Evolutionary conservation across 2,329 filamentous ascomycete genomes (phyloP), one percentile per base, ranked within the genome.

Genomic region (Sporothrix luriei): DNA sequence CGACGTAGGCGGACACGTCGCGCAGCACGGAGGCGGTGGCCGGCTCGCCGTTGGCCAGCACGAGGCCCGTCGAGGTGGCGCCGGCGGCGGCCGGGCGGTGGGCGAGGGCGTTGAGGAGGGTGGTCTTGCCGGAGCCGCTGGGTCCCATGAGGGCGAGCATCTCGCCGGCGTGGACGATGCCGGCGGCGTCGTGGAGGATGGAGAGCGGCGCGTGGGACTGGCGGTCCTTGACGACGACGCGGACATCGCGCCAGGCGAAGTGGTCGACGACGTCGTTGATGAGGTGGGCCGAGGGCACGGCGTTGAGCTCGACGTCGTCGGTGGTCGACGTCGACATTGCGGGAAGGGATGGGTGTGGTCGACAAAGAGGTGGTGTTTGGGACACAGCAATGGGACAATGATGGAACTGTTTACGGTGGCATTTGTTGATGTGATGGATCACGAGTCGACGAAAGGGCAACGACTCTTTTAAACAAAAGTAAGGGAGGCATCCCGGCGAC

Each of bases 101-200:
- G 7, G 93, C 92, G 16, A 96, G 87, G 5, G 91, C 87, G 77
- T 96, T 94, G 48, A 97, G 84, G 0, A 97, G 84, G 0, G 92
- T 96, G 0, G 93, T 95, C 78, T 97, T 97, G 66, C 93, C 93
- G 70, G 87, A 85, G 4, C 86, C 86, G 43, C 82, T 85, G 10
- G 92, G 92, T 29, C 93, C 93, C 91, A 96, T 94, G 59, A 96
- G 79, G 51, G 92, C 93, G 71, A 92, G 84, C 54, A 94, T 81
- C 75, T 93, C 89, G 40, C 91, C 88, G 43, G 89, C 88, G 77
- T 88, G 80, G 57, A 91, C 86, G 66, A 87, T 79, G 13, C 91
- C 91, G 75, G 84, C 84, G 62, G 90, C 84, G 73, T 86, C 81
- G 43, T 85, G 83, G 4, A 94, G 82, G 70, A 94, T 88, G 21